Evolutionary conservation across 1,284 basidiomycete species (phyloP), one percentile per base, ranked within the genome.

Genomic region (Irpex sp.): DNA sequence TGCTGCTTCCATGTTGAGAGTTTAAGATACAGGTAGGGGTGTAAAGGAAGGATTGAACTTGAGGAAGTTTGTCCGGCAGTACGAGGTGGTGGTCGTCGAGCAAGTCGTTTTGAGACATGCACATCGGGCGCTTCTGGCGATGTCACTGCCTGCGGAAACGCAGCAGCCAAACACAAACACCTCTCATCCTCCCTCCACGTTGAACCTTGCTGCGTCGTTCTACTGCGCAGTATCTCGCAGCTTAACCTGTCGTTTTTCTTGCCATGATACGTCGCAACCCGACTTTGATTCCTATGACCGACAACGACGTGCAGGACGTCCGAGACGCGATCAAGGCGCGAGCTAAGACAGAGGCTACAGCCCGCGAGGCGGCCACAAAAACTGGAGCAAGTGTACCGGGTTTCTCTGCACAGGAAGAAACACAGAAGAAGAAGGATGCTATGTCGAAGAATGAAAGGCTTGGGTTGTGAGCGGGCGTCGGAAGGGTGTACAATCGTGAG

Each of bases 261-360:
- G 61, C 17, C 36, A 92, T 93, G 91, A 90, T 93, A 72, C 85
- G 91, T 61, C 80, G 90, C 61, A 79, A 82, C 31, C 91, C 91
- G 5, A 92, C 91, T 1, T 80, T 89, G 64, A 88, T 93, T 66
- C 81, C 82, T 26, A 86, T 93, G 83, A 84, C 78, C 67, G 90
- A 92, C 70, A 74, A 79, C 34, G 91, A 92, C 72, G 86, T 93
- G 37, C 87, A 91, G 76, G 88, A 91, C 66, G 78, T 92, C 52
- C 83, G 89, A 47, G 84, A 86, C 56, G 74, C 86, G 65, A 76
- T 91, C 31, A 77, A 78, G 11, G 79, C 82, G 69, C 84, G 85
- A 70, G 86, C 83, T 70, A 72, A 77, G 8, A 81, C 83, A n/a
- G 52, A 61, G 8, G 63, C 63, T 62, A 21, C 60, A 54, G 67